Percentiles rank a stretch among this genome's conserved stretches.
Evolutionary conservation across 179 eudicot species (phyloP).

Genomic region (Carnegiea gigantea): DNA sequence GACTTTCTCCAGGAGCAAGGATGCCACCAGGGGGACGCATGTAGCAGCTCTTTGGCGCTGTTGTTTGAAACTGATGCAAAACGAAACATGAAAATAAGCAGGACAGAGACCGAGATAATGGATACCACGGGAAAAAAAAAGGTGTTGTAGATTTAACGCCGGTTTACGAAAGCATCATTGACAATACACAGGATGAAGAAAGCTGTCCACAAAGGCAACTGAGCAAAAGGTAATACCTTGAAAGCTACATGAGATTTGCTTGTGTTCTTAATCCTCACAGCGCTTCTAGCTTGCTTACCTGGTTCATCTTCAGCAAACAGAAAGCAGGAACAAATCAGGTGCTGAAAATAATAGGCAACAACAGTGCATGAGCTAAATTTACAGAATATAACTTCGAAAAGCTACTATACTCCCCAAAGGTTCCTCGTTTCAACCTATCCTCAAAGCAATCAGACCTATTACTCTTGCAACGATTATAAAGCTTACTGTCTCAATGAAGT

Average conservation of each 20-base stretch:
- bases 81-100: slow-evolving; percentile 11
- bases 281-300: slow-evolving; percentile 87
- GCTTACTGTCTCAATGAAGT: not conserved
- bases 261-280: slow-evolving; percentile 71
- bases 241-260: slow-evolving; percentile 80
- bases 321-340: slow-evolving; percentile 18
- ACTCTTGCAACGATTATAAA: not conserved
- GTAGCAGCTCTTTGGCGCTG: slow-evolving; percentile 83
- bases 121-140: not conserved
- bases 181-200: not conserved
- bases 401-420: not conserved
- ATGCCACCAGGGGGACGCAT: slow-evolving; percentile 87
- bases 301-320: slow-evolving; percentile 61
- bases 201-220: not conserved
- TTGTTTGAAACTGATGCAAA: slow-evolving; percentile 66
- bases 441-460: not conserved
- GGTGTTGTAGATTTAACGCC: not conserved
- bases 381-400: not conserved
- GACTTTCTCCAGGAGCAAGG: slow-evolving; percentile 68
- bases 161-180: not conserved
- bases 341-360: not conserved
- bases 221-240: slow-evolving; percentile 50
- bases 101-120: not conserved
- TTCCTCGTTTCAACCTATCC: not conserved
- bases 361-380: not conserved